Percentiles rank a stretch among this genome's conserved stretches.
These are phyloP conservation scores for Pyricularia sp. DNA, from an alignment of 2,329 filamentous ascomycete genomes.

Conservation along the genomic window DNA sequence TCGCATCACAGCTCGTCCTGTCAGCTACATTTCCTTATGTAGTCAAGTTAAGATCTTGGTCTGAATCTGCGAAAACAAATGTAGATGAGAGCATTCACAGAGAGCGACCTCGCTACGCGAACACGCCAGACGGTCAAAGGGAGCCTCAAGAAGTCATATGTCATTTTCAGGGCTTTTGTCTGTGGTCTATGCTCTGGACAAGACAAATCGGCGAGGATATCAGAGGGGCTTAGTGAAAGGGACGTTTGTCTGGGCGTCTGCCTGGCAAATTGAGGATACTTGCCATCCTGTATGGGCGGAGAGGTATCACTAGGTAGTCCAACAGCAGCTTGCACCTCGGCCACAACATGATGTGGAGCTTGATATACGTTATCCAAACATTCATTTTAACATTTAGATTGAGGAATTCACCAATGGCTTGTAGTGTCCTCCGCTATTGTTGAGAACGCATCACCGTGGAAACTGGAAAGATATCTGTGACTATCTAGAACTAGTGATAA, in stretches of 20 bases:
- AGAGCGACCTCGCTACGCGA: background rate
- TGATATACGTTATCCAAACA: background rate
- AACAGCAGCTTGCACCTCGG: background rate
- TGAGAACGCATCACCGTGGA: background rate
- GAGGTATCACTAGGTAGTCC: background rate
- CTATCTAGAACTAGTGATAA: no score
- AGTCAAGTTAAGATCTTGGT: background rate
- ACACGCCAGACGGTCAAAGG: background rate
- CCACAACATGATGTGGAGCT: background rate
- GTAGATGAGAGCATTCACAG: background rate
- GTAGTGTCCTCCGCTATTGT: background rate
- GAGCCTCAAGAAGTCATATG: background rate
- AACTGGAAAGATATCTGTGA: background rate
- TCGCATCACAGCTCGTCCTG: background rate
- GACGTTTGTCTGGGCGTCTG: background rate
- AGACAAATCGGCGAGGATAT: background rate
- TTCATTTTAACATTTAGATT: background rate
- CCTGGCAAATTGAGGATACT: background rate
- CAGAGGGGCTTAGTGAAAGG: background rate
- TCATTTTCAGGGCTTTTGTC: conserved; percentile 1
- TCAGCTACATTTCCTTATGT: background rate
- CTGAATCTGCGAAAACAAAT: background rate
- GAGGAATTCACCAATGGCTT: background rate
- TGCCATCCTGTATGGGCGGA: background rate
- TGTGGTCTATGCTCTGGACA: background rate